phyloP scores from a whole-genome alignment of 2,329 filamentous ascomycete species.

The Sordariomycetes sp. region DNA sequence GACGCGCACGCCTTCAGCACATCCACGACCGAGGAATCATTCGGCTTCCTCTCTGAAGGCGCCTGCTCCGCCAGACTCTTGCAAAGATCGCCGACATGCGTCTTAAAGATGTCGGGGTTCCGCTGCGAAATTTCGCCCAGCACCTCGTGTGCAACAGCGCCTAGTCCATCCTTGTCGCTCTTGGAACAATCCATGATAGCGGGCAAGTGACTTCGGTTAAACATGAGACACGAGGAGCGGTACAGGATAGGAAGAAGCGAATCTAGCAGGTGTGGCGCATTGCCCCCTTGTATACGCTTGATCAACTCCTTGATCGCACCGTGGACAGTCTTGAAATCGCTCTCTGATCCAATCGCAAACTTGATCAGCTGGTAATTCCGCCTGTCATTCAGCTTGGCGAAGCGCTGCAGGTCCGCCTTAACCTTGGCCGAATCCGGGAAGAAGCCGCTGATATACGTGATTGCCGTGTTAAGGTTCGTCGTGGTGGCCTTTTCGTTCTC shows the following conservation, averaged over 20 bases:
- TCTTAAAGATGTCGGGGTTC: constrained; percentile 83
- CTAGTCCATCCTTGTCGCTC: constrained; percentile 68
- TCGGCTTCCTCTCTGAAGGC: constrained; percentile 53
- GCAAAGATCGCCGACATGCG: constrained; percentile 83
- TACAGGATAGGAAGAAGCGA: constrained; percentile 76
- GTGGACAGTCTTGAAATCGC: constrained; percentile 82
- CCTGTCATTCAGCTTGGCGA: constrained; percentile 82
- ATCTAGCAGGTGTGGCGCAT: constrained; percentile 55
- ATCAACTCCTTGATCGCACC: constrained; percentile 84
- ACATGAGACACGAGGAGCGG: constrained; percentile 70
- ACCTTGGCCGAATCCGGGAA: constrained; percentile 65
- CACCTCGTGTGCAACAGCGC: constrained; percentile 70
- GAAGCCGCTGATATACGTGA: constrained; percentile 59
- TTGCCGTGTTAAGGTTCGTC: constrained; percentile 55
- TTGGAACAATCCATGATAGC: constrained; percentile 81
- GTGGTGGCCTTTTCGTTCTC: constrained; percentile 58
- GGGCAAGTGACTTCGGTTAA: constrained; percentile 87
- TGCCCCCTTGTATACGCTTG: constrained; percentile 61
- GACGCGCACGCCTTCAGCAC: constrained; percentile 88
- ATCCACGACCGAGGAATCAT: constrained; percentile 67
- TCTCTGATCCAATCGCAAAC: constrained; percentile 72
- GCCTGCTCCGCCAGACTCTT: constrained; percentile 72
- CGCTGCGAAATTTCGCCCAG: constrained; percentile 83
- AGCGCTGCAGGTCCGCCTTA: constrained; percentile 70
- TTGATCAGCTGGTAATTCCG: constrained; percentile 80